phyloP scores from a whole-genome alignment of 73 alveolate genomes.

The Stentor coeruleus region DNA sequence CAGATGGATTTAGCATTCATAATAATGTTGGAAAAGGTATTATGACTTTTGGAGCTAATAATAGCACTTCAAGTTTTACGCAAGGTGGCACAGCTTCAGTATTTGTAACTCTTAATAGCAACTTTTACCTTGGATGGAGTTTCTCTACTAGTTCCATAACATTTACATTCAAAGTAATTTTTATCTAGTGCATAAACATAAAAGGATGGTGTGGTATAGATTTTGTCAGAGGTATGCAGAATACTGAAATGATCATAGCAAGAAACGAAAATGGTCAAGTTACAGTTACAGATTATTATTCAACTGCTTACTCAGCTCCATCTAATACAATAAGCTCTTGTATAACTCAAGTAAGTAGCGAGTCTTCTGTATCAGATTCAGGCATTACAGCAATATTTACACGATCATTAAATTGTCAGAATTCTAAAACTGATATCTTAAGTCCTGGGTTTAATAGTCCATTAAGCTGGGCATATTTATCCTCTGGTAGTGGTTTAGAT shows the following conservation, averaged over 20 bases:
- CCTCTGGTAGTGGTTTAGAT: not conserved
- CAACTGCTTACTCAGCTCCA: not conserved
- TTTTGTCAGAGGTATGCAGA: not conserved
- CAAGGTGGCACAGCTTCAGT: not conserved
- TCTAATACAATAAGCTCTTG: no score
- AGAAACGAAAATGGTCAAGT: not conserved
- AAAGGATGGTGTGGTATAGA: constrained; percentile 16
- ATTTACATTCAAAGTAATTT: not conserved
- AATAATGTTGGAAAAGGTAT: not conserved
- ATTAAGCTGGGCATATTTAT: not conserved
- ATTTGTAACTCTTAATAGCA: not conserved
- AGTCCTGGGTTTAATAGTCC: not conserved
- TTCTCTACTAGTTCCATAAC: not conserved
- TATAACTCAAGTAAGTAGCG: not conserved
- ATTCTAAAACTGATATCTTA: no score
- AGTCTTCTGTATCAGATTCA: not conserved
- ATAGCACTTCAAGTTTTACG: not conserved
- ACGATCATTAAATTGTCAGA: not conserved
- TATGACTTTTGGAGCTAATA: not conserved
- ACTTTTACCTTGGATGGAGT: not conserved
- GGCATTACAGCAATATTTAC: not conserved
- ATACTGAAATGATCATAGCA: not conserved
- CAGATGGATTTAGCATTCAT: not conserved
- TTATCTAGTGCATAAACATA: not conserved
- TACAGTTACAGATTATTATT: not conserved